A percentile compares a stretch with the other conserved stretches of the same genome.
These are phyloP conservation scores for Metschnikowia shivogae DNA, from an alignment of 805 yeast genomes.

Conservation along the genomic window DNA sequence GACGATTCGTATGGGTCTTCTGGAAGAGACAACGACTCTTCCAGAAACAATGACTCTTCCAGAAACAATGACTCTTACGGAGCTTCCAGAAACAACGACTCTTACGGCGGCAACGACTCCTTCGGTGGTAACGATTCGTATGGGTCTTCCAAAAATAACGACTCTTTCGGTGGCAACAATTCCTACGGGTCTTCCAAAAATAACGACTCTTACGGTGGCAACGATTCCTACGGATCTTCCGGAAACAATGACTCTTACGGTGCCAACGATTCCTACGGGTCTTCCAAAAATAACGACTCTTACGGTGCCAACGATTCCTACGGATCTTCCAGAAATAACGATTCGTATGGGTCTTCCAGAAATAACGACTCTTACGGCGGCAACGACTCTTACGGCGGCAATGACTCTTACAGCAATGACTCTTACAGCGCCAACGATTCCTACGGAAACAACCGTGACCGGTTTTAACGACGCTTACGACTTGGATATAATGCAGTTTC, in stretches of 20 bases:
- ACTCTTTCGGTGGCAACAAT: conserved; percentile 9
- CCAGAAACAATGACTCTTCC: background rate
- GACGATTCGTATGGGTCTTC: conserved; percentile 19
- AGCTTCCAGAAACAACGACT: conserved; percentile 7
- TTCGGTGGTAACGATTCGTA: conserved; percentile 22
- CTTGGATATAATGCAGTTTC: too few relatives aligned
- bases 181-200: conserved; percentile 19
- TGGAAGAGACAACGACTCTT: conserved; percentile 6
- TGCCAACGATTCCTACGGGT: conserved; percentile 15
- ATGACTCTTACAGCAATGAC: too few relatives aligned
- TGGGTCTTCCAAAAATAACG: conserved; percentile 11
- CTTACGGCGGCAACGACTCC: conserved; percentile 23
- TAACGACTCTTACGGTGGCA: background rate
- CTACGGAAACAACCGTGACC: too few relatives aligned
- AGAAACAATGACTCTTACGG: background rate
- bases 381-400: background rate
- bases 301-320: background rate
- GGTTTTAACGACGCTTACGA: too few relatives aligned
- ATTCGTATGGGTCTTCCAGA: conserved; percentile 19
- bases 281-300: conserved; percentile 10
- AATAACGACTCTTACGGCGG: background rate
- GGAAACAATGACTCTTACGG: conserved; percentile 5
- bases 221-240: background rate
- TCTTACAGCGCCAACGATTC: too few relatives aligned
- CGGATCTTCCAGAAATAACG: background rate